Evolutionary conservation across 2,329 filamentous ascomycete genomes (phyloP), one percentile per base, ranked within the genome.

Genomic region (Exophiala oligosperma): DNA sequence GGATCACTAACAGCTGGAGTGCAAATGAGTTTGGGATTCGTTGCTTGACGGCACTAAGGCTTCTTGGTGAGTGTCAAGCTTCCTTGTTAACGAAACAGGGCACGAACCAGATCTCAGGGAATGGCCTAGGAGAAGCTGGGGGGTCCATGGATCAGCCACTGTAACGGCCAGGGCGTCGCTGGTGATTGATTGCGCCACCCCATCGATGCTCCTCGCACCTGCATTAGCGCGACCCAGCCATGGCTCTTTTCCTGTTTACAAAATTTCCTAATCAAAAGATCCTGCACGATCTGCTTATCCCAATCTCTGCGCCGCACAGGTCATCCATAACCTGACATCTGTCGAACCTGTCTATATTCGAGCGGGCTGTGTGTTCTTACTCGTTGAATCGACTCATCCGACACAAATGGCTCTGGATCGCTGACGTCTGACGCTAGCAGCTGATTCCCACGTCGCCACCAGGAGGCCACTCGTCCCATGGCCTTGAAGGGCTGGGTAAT

Each of bases 41-140:
- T 26, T 57, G 51, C 56, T 58, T 58, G 52, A 58, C 38, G 23
- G 44, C 56, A 46, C 56, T 54, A 58, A 58, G 56, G 28, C 46
- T 48, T 38, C 21, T 29, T 37, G 28, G 57, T 60, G 57, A 49
- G 29, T 56, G 35, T 48, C 44, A 56, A 50, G 43, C 53, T 60
- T 53, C 53, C 24, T 28, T 37, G 12, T 54, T 23, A 51, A 32
- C 29, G 40, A 40, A 46, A 37, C 54, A 61, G 59, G 59, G 59
- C 58, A 57, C 54, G 47, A 60, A 60, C 54, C 54, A 60, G 14
- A 57, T 50, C 48, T n/a, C 47, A 52, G 35, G 52, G 32, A 21
- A 6, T 51, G 38, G 29, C 51, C 23, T 17, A 38, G 38, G 44
- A 43, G 54, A 26, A 52, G 41, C 41, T 52, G 59, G 58, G 55